phyloP scores from a whole-genome alignment of 169 alveolate species.

The Pseudocohnilembus persalinus region DNA sequence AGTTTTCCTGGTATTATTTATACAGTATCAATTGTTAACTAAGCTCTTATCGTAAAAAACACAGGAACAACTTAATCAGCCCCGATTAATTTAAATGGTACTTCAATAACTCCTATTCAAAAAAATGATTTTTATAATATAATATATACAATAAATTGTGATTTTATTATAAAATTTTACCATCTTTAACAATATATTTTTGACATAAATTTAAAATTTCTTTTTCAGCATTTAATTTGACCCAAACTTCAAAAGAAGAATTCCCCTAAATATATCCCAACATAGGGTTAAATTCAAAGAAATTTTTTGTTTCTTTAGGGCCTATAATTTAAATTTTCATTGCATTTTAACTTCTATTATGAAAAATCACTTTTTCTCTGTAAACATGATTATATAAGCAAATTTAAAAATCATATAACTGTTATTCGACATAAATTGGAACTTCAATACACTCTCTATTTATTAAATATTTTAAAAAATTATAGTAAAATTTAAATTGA shows the following conservation, averaged over 20 bases:
- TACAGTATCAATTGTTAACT: conserved; percentile 64
- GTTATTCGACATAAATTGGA: conserved; percentile 82
- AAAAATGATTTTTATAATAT: conserved; percentile 22
- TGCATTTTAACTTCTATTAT: conserved; percentile 69
- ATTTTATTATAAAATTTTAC: neutral
- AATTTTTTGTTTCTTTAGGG: conserved; percentile 76
- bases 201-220: conserved; percentile 50
- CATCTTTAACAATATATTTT: conserved; percentile 45
- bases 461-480: conserved; percentile 8
- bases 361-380: conserved; percentile 80
- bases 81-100: conserved; percentile 81
- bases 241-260: conserved; percentile 82
- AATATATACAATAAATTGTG: neutral
- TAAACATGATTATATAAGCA: conserved; percentile 77
- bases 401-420: conserved; percentile 70
- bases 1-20: conserved; percentile 68
- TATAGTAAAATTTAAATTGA: neutral
- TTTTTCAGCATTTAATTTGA: conserved; percentile 75
- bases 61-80: conserved; percentile 84
- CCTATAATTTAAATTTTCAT: conserved; percentile 76
- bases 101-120: conserved; percentile 41
- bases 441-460: conserved; percentile 79
- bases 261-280: conserved; percentile 82
- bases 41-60: conserved; percentile 58
- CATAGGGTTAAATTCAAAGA: conserved; percentile 82